Evolutionary conservation across 495 filamentous ascomycete genomes (phyloP), one percentile per base, ranked within the genome.

Genomic region (Lichenothelia convexa): DNA sequence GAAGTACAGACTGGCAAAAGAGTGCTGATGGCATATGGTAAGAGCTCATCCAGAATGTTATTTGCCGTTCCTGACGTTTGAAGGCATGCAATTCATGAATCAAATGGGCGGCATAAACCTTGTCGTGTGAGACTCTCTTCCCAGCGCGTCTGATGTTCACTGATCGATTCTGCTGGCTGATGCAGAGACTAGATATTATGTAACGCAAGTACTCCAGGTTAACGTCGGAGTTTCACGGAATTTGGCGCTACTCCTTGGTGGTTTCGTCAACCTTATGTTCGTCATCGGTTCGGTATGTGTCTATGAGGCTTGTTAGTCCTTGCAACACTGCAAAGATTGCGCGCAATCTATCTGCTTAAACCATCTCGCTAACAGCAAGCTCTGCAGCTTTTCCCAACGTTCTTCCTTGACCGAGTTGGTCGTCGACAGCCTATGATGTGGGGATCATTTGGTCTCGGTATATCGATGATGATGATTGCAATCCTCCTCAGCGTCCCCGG

Each of bases 391-490:
- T 53, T 65, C 32, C 65, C 66, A 8, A 54, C 58, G 23, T 49
- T 59, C 36, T 52, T 59, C 40, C 49, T 67, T 21, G 69, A 72
- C 45, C 49, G 31, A 13, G 43, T 47, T 26, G 52, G 47, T 16
- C 39, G 69, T 21, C 61, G 70, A 18, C 58, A 63, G 27, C 64
- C 68, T 5, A 70, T 74, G 66, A 71, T 75, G 49, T 61, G 58
- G 41, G 67, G 67, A 5, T 65, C 58, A 0, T 48, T 61, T 16
- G 66, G 62, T 11, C 54, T 68, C 1, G 59, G 55, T 0, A 43
- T 71, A 18, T 62, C 56, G 30, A 53, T 70, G 59, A 58, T 68
- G 50, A 48, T 71, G 44, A 63, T 68, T 19, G 53, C 65, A 1
- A 58, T 65, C 30, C 54, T 69, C 1, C 57, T 69, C 22, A 62